Base-by-base conservation (phyloP, 148 eudicot genomes). In the Rhododendron williamsianum region DNA sequence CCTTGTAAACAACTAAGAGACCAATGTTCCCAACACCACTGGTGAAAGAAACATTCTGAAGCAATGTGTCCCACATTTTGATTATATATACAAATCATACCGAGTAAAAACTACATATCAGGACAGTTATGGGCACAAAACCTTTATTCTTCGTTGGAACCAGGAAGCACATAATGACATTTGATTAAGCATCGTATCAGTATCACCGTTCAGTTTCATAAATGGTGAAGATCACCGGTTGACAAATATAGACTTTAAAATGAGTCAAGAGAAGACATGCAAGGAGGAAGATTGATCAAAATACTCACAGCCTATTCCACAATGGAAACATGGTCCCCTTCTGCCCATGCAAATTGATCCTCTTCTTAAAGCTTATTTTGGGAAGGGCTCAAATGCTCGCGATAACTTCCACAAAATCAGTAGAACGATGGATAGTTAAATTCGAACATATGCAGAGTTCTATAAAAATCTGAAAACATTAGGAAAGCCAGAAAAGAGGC, bases 271-370 rank as follows among this genome's bases (percentile, higher is more conserved):
- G 67, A 60, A 58, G 82, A 45, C 82, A 78, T 71, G 74, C 48
- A 54, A 71, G 54, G 16, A n/a, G 11, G 23, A 25, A 49, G 15
- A 86, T 67, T 19, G 4, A 35, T 41, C 11, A 85, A 79, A 38
- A 56, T n/a, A 86, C 89, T 87, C 77, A 87, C 89, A 1, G 74
- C 63, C 16, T 73, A 81, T 87, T 54, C 89, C 89, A 58, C 87
- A 84, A 51, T 84, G 87, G 65, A 38, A 82, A 69, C 88, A 86
- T 1, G 88, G 88, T 33, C 88, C 88, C 69, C 46, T 30, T 82
- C 33, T 82, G 48, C 81, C 82, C 88, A 86, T 82, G 48, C 16
- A 41, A 60, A 41, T 25, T 82, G 82, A 63, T 33, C 15, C 27
- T 69, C 74, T 45, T 82, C 80, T 52, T 76, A 35, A 35, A 30